These are phyloP conservation scores for Flaveria floridana DNA, from an alignment of 140 eudicot species.

Conservation along the genomic window DNA sequence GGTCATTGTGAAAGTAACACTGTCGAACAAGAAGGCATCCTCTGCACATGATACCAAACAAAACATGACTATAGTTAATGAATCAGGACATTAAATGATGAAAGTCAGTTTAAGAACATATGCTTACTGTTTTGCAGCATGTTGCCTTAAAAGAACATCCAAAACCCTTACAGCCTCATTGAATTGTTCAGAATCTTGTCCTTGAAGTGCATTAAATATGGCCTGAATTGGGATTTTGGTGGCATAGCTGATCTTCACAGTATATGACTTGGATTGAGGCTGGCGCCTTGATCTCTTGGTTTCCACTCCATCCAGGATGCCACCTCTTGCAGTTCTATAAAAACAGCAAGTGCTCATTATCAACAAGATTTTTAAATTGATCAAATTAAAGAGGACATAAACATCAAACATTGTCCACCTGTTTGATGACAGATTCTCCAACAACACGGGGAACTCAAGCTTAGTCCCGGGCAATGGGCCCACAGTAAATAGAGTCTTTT, in stretches of 20 bases:
- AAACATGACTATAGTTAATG: constrained; percentile 11
- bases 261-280: constrained; percentile 43
- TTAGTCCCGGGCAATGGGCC: constrained; percentile 53
- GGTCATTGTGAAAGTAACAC: constrained; percentile 66
- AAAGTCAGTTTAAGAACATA: background rate
- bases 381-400: constrained; percentile 7
- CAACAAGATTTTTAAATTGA: background rate
- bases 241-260: constrained; percentile 52
- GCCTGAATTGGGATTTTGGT: constrained; percentile 61
- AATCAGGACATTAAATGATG: background rate
- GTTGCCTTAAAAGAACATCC: constrained; percentile 59
- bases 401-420: constrained; percentile 31
- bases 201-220: constrained; percentile 46
- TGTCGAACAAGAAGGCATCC: constrained; percentile 78
- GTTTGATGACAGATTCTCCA: constrained; percentile 42
- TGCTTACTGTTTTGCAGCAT: constrained; percentile 62
- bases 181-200: constrained; percentile 50
- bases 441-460: constrained; percentile 54
- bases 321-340: constrained; percentile 39
- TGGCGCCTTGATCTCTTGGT: constrained; percentile 51
- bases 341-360: background rate
- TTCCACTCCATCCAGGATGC: constrained; percentile 37
- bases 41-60: constrained; percentile 36
- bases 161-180: constrained; percentile 58
- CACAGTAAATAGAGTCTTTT: constrained; percentile 51